phyloP scores from a whole-genome alignment of 2,329 filamentous ascomycete genomes.

The Ophiocordyceps camponoti-leonardi region DNA sequence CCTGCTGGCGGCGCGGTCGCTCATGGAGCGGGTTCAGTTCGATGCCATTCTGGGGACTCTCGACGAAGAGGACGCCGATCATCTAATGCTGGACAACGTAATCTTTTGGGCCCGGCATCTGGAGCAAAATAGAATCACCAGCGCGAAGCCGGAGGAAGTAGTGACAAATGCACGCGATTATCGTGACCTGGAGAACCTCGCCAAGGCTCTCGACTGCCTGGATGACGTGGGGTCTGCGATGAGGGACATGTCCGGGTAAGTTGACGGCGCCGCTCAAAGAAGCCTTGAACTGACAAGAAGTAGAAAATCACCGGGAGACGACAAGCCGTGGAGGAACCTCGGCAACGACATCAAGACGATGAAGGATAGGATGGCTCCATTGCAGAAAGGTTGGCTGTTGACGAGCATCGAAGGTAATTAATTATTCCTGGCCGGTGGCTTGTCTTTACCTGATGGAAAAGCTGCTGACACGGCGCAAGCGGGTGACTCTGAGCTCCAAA shows the following conservation, averaged over 20 bases:
- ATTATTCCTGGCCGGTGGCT: not conserved
- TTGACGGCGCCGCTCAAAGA: constrained; percentile 2
- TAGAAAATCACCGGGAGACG: constrained; percentile 17
- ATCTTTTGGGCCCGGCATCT: constrained; percentile 22
- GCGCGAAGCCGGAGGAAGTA: constrained; percentile 23
- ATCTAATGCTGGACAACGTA: constrained; percentile 19
- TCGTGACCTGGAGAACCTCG: constrained; percentile 51
- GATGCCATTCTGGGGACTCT: constrained; percentile 26
- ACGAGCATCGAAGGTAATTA: constrained; percentile 37
- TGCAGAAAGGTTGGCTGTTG: constrained; percentile 50
- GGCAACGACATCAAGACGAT: constrained; percentile 34
- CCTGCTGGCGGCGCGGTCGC: constrained; percentile 34
- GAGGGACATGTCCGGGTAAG: constrained; percentile 34
- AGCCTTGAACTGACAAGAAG: not conserved
- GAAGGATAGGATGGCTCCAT: constrained; percentile 37
- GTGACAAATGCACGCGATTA: constrained; percentile 41
- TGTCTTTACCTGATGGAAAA: not conserved
- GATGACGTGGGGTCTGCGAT: constrained; percentile 46
- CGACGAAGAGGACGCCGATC: constrained; percentile 19
- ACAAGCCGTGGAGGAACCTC: constrained; percentile 37
- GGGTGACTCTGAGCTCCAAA: constrained; percentile 42
- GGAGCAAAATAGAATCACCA: constrained; percentile 16
- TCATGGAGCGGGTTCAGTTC: constrained; percentile 34
- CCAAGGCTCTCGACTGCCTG: constrained; percentile 47
- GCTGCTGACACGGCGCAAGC: not conserved